Percentiles rank a stretch among this genome's conserved stretches.
These are phyloP conservation scores for Saksenaea oblongispora DNA, from an alignment of 371 early-diverging fungal genomes.

Conservation along the genomic window DNA sequence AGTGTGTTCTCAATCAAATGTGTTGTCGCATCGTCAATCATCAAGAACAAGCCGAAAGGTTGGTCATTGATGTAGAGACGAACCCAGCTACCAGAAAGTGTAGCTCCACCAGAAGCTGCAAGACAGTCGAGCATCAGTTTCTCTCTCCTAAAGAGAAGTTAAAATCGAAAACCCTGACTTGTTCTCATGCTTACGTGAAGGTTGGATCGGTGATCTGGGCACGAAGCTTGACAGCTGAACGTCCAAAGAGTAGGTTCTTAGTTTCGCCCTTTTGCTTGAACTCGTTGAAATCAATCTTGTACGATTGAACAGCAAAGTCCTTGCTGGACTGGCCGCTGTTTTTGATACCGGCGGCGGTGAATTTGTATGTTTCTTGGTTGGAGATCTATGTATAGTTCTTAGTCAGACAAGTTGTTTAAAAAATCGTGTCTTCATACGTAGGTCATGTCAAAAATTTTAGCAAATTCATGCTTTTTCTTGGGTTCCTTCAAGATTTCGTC, in stretches of 20 bases:
- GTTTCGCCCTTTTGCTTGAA: constrained; percentile 29
- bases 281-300: constrained; percentile 50
- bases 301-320: constrained; percentile 58
- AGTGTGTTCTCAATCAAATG: constrained; percentile 46
- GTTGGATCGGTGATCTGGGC: constrained; percentile 56
- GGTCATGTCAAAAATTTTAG: constrained; percentile 28
- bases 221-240: constrained; percentile 54
- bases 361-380: constrained; percentile 40
- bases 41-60: constrained; percentile 54
- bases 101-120: constrained; percentile 54
- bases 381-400: constrained; percentile 24
- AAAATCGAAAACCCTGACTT: background rate
- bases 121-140: constrained; percentile 50
- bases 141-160: constrained; percentile 39
- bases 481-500: constrained; percentile 35
- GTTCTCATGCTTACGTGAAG: constrained; percentile 30
- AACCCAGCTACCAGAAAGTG: constrained; percentile 49
- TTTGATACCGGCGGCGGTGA: constrained; percentile 42
- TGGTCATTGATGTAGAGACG: constrained; percentile 55
- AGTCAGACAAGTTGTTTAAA: background rate
- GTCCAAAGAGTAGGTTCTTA: constrained; percentile 38
- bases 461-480: constrained; percentile 26
- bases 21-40: constrained; percentile 58
- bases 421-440: constrained; percentile 15
- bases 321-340: constrained; percentile 61